A percentile compares a stretch with the other conserved stretches of the same genome.
Evolutionary conservation across 1,139 yeast species (phyloP).

Genomic region (Taiozyma sp.): DNA sequence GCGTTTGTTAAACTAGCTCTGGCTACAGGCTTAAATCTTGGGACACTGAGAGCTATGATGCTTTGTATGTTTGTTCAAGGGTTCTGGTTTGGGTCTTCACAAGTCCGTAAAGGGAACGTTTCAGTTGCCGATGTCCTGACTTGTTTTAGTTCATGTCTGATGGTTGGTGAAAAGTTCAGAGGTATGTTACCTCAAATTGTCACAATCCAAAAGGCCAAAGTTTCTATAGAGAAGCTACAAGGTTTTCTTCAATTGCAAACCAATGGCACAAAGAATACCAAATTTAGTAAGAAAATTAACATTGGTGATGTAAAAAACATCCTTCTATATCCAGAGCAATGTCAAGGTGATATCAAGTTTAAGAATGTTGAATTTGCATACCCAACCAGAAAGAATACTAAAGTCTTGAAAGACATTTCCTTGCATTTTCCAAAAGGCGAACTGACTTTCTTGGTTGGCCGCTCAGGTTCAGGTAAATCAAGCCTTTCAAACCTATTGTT

Average conservation of each 20-base stretch:
- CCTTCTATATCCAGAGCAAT: constrained; percentile 27
- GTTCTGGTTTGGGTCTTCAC: constrained; percentile 79
- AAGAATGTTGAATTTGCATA: constrained; percentile 56
- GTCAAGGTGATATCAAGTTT: constrained; percentile 46
- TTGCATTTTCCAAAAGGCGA: constrained; percentile 42
- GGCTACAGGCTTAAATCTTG: constrained; percentile 53
- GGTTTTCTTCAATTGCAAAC: constrained; percentile 15
- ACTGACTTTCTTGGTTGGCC: constrained; percentile 68
- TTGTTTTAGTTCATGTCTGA: constrained; percentile 76
- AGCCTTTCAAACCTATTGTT: constrained; percentile 64
- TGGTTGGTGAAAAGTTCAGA: constrained; percentile 57
- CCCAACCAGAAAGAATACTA: constrained; percentile 44
- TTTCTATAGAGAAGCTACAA: constrained; percentile 44
- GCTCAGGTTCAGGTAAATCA: constrained; percentile 91
- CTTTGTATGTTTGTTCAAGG: constrained; percentile 84
- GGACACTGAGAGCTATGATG: constrained; percentile 51
- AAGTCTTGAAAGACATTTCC: constrained; percentile 41
- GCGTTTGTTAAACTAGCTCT: constrained; percentile 45
- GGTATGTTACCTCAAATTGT: constrained; percentile 50
- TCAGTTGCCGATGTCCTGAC: constrained; percentile 66
- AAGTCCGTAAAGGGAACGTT: constrained; percentile 49
- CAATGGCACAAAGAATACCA: constrained; percentile 10
- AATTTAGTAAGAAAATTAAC: neutral
- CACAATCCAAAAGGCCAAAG: constrained; percentile 56
- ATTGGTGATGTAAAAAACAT: constrained; percentile 15